Evolutionary conservation across 768 basidiomycete genomes (phyloP), one percentile per base, ranked within the genome.

Genomic region (Suillus spraguei): DNA sequence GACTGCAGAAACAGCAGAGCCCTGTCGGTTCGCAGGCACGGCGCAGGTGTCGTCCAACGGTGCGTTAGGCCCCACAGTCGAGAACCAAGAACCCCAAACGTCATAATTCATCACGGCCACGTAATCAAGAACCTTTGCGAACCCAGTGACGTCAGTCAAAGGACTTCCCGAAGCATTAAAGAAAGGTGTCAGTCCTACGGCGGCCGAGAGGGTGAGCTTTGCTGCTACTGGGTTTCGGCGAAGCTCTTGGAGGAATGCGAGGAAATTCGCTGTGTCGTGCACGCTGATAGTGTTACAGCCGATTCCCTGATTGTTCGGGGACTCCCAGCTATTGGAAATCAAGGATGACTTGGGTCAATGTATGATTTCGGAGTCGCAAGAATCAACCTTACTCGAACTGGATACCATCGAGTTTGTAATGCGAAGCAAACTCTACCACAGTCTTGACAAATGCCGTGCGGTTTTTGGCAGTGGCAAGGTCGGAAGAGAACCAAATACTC

Each of bases 1-100:
- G 59, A 97, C 82, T 13, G 90, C 87, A 3, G 87, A 87, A 36
- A 83, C 82, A 2, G 90, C 95, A 60, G 93, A 96, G 5, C 94
- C 93, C 20, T 75, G 73, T 60, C 85, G 89, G 65, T 89, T 78
- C 4, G 76, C 77, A 0, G 81, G 66, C 47, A 85, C 77, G 1
- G 86, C 85, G 73, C 95, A 97, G 0, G 83, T 83, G 72, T 97
- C 89, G 64, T 87, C 80, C 39, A 97, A 77, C 2, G 95, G 94
- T 1, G 95, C 85, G 71, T 92, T 94, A 5, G 96, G 86, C 3
- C 94, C 94, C 56, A 85, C 81, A 66, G 85, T 68, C 65, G 82
- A 69, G 41, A 80, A 80, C 75, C 82, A 82, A 14, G 80, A 74
- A 7, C 87, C 85, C 74, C 81, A 82, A 52, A 88, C 66, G 65